phyloP scores from a whole-genome alignment of 176 grass and related monocot genomes.

The Musa troglodytarum region DNA sequence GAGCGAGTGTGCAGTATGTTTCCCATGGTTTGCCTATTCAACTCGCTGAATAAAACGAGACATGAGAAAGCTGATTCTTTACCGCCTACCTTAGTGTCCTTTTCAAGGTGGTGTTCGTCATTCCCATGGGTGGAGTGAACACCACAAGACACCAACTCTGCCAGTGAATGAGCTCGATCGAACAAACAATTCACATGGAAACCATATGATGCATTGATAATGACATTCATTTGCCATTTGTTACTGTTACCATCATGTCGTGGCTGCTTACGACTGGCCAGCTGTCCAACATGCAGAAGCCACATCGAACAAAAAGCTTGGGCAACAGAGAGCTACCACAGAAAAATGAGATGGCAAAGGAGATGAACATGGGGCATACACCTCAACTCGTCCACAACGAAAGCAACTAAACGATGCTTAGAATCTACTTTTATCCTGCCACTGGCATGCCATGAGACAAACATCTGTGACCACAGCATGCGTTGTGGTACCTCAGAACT shows the following conservation, averaged over 20 bases:
- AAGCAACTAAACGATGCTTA: neutral
- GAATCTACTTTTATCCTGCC: neutral
- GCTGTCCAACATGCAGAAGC: too few relatives aligned
- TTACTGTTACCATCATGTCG: neutral
- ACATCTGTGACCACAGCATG: neutral
- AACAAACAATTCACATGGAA: neutral
- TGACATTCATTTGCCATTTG: neutral
- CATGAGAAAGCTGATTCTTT: too few relatives aligned
- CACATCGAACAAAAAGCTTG: too few relatives aligned
- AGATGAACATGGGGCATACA: neutral
- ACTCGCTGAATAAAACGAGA: too few relatives aligned
- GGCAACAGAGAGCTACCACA: too few relatives aligned
- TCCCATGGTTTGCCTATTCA: too few relatives aligned
- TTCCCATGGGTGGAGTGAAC: too few relatives aligned
- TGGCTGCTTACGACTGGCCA: neutral
- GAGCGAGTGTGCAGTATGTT: too few relatives aligned
- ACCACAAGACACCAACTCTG: too few relatives aligned
- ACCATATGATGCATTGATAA: neutral
- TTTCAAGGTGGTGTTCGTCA: too few relatives aligned
- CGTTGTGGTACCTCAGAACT: neutral
- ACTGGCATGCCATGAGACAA: neutral
- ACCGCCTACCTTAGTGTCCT: too few relatives aligned
- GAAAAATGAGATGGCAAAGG: neutral
- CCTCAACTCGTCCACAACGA: neutral
- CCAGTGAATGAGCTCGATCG: too few relatives aligned